Evolutionary conservation across 2,329 filamentous ascomycete genomes (phyloP).

Genomic region (Hypoxylon sp.): DNA sequence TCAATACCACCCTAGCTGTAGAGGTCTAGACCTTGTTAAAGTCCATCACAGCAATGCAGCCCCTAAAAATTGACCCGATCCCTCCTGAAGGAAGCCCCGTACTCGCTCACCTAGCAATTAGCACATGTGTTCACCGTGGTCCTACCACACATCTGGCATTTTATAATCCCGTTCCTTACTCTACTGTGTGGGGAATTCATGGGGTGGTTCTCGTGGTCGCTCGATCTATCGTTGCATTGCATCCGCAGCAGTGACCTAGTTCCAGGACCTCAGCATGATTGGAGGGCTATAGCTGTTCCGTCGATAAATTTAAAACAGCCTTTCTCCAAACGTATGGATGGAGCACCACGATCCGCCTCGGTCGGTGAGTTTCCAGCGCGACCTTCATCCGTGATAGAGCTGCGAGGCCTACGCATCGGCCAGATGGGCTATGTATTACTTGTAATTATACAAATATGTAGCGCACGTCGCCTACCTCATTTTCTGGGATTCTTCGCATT

Average conservation of each 20-base stretch:
- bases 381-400: constrained; percentile 10
- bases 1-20: neutral
- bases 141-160: constrained; percentile 20
- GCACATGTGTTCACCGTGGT: neutral
- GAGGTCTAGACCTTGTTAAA: constrained; percentile 13
- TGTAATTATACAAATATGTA: constrained; percentile 25
- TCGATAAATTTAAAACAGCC: constrained; percentile 14
- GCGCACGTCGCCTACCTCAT: neutral
- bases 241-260: constrained; percentile 9
- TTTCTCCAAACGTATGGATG: constrained; percentile 37
- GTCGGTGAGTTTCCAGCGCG: constrained; percentile 14
- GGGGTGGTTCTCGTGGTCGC: constrained; percentile 21
- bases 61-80: neutral
- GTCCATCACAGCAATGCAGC: neutral
- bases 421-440: constrained; percentile 4
- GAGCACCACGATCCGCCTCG: constrained; percentile 43
- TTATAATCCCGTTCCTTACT: constrained; percentile 30
- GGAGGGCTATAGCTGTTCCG: constrained; percentile 8
- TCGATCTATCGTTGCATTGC: constrained; percentile 40
- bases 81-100: neutral
- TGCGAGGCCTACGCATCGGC: constrained; percentile 5
- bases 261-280: constrained; percentile 26
- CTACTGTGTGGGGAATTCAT: constrained; percentile 37
- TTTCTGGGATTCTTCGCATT: neutral
- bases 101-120: neutral